Evolutionary conservation across 2,329 filamentous ascomycete species (phyloP).

Genomic region (Neoascochyta sp.): DNA sequence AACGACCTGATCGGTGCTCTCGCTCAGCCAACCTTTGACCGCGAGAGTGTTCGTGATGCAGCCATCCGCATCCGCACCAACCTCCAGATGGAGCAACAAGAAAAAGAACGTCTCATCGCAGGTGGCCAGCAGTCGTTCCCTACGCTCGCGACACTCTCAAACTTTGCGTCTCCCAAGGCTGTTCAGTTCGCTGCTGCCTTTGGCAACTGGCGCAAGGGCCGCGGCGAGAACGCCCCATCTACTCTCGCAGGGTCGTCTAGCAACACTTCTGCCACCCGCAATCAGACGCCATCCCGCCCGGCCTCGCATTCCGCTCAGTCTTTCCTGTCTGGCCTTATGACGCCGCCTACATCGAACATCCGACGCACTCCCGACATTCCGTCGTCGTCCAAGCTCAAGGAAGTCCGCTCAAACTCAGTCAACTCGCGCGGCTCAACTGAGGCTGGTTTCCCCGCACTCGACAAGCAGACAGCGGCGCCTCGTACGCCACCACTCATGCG

Average conservation of each 20-base stretch:
- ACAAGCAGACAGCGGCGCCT: slow-evolving; percentile 23
- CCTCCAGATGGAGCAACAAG: slow-evolving; percentile 95
- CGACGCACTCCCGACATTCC: slow-evolving; percentile 57
- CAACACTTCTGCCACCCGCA: slow-evolving; percentile 26
- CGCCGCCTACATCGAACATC: slow-evolving; percentile 75
- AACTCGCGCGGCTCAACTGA: slow-evolving; percentile 25
- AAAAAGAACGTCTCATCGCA: slow-evolving; percentile 79
- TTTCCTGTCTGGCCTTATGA: slow-evolving; percentile 77
- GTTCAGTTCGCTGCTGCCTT: slow-evolving; percentile 95
- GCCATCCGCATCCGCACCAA: slow-evolving; percentile 91
- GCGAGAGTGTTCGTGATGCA: slow-evolving; percentile 77
- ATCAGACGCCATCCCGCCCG: slow-evolving; percentile 32
- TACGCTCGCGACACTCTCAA: slow-evolving; percentile 72
- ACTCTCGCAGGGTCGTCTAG: slow-evolving; percentile 37
- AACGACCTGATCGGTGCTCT: slow-evolving; percentile 85
- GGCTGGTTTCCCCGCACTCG: slow-evolving; percentile 31
- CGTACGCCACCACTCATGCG: slow-evolving; percentile 55
- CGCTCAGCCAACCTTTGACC: slow-evolving; percentile 70
- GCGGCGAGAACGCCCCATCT: slow-evolving; percentile 48
- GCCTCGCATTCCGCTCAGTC: slow-evolving; percentile 52
- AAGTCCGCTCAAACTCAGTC: slow-evolving; percentile 24
- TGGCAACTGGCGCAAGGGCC: slow-evolving; percentile 82
- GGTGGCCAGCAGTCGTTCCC: slow-evolving; percentile 60
- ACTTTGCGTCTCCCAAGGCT: slow-evolving; percentile 75
- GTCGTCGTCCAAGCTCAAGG: slow-evolving; percentile 28